These are phyloP conservation scores for Rhododendron williamsianum DNA, from an alignment of 148 eudicot species.

Conservation along the genomic window DNA sequence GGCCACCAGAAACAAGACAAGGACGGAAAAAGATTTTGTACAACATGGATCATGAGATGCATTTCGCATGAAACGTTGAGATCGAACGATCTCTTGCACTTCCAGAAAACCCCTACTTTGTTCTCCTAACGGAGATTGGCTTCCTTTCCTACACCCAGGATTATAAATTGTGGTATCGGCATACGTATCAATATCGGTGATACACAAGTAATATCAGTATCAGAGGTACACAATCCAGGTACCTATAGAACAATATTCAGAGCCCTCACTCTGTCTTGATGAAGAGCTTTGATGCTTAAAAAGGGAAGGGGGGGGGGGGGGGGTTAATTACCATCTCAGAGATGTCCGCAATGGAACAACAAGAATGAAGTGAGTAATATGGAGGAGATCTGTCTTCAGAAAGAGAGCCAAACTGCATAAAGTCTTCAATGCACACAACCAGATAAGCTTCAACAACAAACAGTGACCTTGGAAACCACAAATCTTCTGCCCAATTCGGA, in stretches of 20 bases:
- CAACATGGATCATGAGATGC: background rate
- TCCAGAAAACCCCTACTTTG: background rate
- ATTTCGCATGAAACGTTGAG: no score
- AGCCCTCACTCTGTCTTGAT: background rate
- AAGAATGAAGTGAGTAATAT: slow-evolving; percentile 48
- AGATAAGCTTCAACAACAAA: slow-evolving; percentile 46
- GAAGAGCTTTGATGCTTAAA: background rate
- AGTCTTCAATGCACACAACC: slow-evolving; percentile 56
- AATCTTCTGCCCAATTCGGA: slow-evolving; percentile 29
- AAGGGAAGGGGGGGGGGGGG: background rate
- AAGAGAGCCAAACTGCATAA: slow-evolving; percentile 38
- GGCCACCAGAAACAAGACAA: background rate
- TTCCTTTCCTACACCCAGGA: background rate
- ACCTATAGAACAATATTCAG: background rate
- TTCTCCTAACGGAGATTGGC: background rate
- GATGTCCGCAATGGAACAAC: slow-evolving; percentile 37
- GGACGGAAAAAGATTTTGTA: background rate
- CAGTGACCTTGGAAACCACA: slow-evolving; percentile 56
- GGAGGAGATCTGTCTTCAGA: slow-evolving; percentile 22
- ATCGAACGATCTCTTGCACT: background rate
- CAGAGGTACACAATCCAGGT: background rate
- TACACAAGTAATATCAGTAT: background rate
- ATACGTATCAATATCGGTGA: background rate
- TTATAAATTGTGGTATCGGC: background rate
- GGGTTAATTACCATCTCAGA: slow-evolving; percentile 45